Evolutionary conservation across 139 green algal genomes (phyloP), one percentile per base, ranked within the genome.

Genomic region (Chlorella vulgaris): DNA sequence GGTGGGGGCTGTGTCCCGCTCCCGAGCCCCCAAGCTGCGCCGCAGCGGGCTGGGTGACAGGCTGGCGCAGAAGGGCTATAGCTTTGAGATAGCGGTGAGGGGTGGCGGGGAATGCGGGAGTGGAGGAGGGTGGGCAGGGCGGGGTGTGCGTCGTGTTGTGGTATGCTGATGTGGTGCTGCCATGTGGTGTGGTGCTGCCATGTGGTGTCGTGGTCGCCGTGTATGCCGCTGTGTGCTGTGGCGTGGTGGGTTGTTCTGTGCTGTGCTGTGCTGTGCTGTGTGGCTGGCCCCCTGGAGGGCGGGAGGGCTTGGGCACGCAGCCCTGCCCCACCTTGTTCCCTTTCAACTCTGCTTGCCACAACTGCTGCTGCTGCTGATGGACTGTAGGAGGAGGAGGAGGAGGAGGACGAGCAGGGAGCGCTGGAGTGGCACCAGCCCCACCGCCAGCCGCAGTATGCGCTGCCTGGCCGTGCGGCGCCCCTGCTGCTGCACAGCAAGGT

Each of bases 11-110:
- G 28, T 85, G 70, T 78, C 83, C 3, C 33, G 69, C 22, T 58
- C 35, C 18, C 74, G 78, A 28, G 55, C 22, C 10, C 69, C 78
- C 7, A 36, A 24, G 31, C 31, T 88, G 31, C 38, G 68, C 29
- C 73, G 66, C 42, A 29, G 39, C 22, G 71, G 73, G 28, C 66
- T 88, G 28, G 84, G 84, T 0, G 84, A 88, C 80, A 50, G 73
- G 2, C 69, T 88, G 63, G 63, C 66, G 28, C 31, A 36, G 13
- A 36, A 75, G 60, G 78, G 76, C 15, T 90, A 67, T 69, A 69
- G 22, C 39, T 92, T 87, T 78, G 87, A 92, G 63, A 39, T 92
- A 26, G 28, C 76, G 74, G 80, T 84, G 78, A n/a, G n/a, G n/a
- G n/a, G n/a, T n/a, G n/a, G n/a, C n/a, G n/a, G n/a, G n/a, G n/a